Base-by-base conservation (phyloP, 2,329 filamentous ascomycete species). In the Verruconis gallopava region DNA sequence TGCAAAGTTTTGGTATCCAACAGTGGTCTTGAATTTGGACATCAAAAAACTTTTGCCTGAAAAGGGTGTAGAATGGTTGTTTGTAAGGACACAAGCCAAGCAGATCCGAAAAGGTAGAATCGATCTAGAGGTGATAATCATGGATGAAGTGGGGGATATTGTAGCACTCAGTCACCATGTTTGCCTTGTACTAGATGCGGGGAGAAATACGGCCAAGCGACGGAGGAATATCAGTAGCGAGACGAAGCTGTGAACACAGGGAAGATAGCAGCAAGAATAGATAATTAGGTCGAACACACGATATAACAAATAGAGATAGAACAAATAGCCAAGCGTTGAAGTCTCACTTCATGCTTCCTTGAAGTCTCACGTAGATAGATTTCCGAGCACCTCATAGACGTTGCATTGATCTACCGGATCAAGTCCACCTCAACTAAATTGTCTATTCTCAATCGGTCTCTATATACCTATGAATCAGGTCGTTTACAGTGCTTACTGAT, bases 21-120 rank as follows among this genome's bases (percentile, higher is more conserved):
- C 84, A 0, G 59, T 93, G 1, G 63, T 78, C 14, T 60, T 91
- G 54, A 85, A 83, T 55, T 52, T 93, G 17, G 84, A 93, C 47
- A 65, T 86, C 30, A 91, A 89, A 65, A 83, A 80, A 55, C 57
- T 68, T 4, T 56, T 93, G 35, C 81, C 82, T 0, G 60, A 63
- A 3, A 72, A 73, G 33, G 83, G 84, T 0, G 74, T 75, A 1
- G 77, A 84, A 55, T 91, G 81, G 77, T 55, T 93, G 41, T 79
- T 79, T 51, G 65, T 77, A 32, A 68, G 81, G 21, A 67, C 79
- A 11, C 67, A 72, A 42, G 68, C 76, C 3, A 86, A 84, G 59
- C 64, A 69, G 57, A 73, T 88, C 33, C 69, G 68, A 49, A 77
- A 85, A 48, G 84, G 84, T 1, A 66, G 80, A 45, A 78, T 83